Evolutionary conservation across 2,329 filamentous ascomycete species (phyloP), one percentile per base, ranked within the genome.

Genomic region (Alternaria conjuncta): DNA sequence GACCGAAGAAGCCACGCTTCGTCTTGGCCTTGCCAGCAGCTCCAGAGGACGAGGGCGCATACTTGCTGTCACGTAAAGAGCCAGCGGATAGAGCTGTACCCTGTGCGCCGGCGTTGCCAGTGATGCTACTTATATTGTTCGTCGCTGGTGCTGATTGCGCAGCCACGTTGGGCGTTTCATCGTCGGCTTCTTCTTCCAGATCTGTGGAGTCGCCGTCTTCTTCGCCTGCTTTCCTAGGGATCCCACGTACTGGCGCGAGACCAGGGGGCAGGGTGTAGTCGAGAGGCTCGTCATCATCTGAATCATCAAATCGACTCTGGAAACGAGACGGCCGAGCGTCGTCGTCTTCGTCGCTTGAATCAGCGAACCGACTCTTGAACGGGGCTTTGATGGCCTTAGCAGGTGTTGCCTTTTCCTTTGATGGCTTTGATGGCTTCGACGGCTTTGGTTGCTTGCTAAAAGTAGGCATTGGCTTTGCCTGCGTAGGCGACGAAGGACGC

Each of bases 291-390:
- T 92, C 90, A 59, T 82, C 80, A 26, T 84, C 82, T 50, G 83
- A 85, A 62, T 85, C 84, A 2, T 78, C 82, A 61, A 85, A 85
- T 6, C 84, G 80, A 63, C 82, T 84, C 56, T 79, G 76, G 72
- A 84, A 85, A 12, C 69, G 71, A 6, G 67, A 70, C 18, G 77
- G 70, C 11, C 72, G 64, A 11, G 74, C 73, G 6, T 75, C 76
- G 3, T 75, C 76, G 2, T 84, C 83, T 30, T 83, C 82, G 47
- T 93, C 90, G 72, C 91, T 93, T 1, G 91, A 93, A 71, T 93
- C 90, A 1, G 83, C 88, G 70, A 93, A 91, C 1, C 90, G 88
- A 71, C 76, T 80, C 59, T 74, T 75, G 67, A 79, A 78, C 1
- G 70, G 47, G 21, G 71, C 57, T 25, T 66, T 74, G 11, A 61